Evolutionary conservation across 768 basidiomycete species (phyloP).

Genomic region (Leccinellum luteum): DNA sequence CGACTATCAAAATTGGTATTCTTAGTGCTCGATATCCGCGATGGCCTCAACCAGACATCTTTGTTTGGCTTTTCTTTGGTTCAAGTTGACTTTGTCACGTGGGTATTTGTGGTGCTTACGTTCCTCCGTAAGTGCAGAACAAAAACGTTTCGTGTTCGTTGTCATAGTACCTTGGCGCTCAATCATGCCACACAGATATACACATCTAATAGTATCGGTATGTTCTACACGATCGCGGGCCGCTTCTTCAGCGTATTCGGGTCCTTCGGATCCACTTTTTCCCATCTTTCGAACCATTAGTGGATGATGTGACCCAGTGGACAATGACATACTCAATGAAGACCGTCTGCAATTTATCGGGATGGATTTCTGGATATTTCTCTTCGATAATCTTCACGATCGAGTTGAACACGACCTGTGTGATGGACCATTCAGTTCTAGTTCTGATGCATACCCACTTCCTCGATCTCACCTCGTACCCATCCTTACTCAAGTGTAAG

Average conservation of each 20-base stretch:
- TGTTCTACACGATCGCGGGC: constrained; percentile 10
- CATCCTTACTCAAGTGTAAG: constrained; percentile 72
- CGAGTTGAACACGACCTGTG: constrained; percentile 68
- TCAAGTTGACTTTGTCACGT: constrained; percentile 50
- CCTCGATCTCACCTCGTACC: constrained; percentile 58
- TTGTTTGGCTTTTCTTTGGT: constrained; percentile 47
- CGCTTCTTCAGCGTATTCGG: constrained; percentile 24
- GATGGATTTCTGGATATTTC: constrained; percentile 66
- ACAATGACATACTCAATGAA: constrained; percentile 56
- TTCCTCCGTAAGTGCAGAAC: constrained; percentile 3
- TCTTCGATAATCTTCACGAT: constrained; percentile 55
- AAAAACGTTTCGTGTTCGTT: constrained; percentile 6
- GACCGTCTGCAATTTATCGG: constrained; percentile 53
- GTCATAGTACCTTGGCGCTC: constrained; percentile 10
- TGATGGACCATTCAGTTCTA: constrained; percentile 1
- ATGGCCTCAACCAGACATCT: constrained; percentile 9
- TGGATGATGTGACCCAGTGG: not conserved
- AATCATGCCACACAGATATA: too few species aligned
- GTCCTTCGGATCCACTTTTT: constrained; percentile 20
- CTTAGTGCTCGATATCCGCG: constrained; percentile 11
- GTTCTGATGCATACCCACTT: not conserved
- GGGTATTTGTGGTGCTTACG: constrained; percentile 4
- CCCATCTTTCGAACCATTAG: constrained; percentile 23
- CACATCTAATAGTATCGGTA: too few species aligned
- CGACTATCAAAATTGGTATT: not conserved